Percentiles rank a stretch among this genome's conserved stretches.
Evolutionary conservation across 805 yeast species (phyloP).

Genomic region (Maudiozyma saulgeensis): DNA sequence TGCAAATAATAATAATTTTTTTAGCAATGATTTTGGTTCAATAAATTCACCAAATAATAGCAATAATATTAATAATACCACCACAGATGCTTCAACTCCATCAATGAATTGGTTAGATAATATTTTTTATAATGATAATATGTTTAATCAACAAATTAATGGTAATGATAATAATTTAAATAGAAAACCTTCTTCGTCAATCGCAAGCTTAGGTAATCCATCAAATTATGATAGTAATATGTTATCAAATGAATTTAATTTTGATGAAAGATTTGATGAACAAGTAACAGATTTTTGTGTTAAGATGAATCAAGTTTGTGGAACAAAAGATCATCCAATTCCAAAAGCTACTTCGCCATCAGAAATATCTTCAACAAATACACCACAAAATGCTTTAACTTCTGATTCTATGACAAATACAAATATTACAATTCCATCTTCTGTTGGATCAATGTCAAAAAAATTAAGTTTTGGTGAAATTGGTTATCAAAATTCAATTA

Average conservation of each 20-base stretch:
- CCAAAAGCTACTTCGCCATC: constrained; percentile 32
- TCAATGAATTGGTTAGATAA: constrained; percentile 10
- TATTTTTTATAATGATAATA: constrained; percentile 14
- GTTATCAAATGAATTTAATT: constrained; percentile 27
- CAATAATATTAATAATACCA: background rate
- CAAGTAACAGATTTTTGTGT: constrained; percentile 68
- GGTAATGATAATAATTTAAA: background rate
- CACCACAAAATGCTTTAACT: constrained; percentile 2
- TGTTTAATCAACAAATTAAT: constrained; percentile 6
- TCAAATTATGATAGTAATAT: constrained; percentile 7
- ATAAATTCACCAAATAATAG: background rate
- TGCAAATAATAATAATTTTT: constrained; percentile 1
- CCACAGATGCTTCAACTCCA: background rate
- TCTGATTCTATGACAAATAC: constrained; percentile 2
- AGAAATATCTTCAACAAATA: background rate
- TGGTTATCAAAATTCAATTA: constrained; percentile 4
- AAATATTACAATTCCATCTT: background rate
- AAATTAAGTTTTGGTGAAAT: constrained; percentile 12
- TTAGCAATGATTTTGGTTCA: background rate
- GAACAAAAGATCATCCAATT: constrained; percentile 57
- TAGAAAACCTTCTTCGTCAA: background rate
- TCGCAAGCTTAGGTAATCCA: constrained; percentile 6
- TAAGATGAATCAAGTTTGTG: constrained; percentile 73
- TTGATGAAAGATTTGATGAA: constrained; percentile 48
- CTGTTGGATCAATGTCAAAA: background rate